Conservation (phyloP, 2,329 filamentous ascomycete genomes). For the Stenocarpella maydis region DNA sequence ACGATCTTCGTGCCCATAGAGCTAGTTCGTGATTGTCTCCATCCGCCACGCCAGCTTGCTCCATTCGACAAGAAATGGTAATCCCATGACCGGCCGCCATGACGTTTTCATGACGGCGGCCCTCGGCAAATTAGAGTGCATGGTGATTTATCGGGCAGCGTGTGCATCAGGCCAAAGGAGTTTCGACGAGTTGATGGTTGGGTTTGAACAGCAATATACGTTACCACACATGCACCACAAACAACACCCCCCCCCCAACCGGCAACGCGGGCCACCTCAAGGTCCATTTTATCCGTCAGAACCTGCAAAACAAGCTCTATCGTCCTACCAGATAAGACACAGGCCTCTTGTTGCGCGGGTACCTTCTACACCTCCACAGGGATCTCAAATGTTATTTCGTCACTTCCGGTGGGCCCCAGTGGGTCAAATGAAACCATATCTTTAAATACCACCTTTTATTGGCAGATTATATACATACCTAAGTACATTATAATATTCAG, state of each 20-base stretch:
- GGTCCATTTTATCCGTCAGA: conserved; percentile 2
- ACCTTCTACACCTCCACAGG: too few relatives aligned
- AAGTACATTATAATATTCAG: too few relatives aligned
- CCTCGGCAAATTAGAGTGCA: background rate
- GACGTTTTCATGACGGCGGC: background rate
- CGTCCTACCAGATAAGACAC: background rate
- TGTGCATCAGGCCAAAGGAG: background rate
- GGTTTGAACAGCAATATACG: background rate
- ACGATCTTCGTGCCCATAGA: conserved; percentile 7
- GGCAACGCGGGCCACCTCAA: background rate
- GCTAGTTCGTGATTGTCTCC: conserved; percentile 3
- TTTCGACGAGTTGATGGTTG: background rate
- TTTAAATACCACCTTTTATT: too few relatives aligned
- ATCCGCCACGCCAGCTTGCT: background rate
- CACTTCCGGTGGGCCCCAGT: too few relatives aligned
- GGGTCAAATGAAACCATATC: too few relatives aligned
- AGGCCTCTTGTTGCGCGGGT: background rate
- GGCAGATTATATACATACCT: too few relatives aligned
- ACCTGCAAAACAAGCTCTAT: background rate
- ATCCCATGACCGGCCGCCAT: background rate
- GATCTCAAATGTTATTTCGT: too few relatives aligned
- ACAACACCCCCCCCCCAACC: background rate
- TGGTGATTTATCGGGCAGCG: background rate
- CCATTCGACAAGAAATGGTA: conserved; percentile 2
- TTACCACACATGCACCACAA: background rate